These are phyloP conservation scores for Chaetomium sp. DNA, from an alignment of 2,329 filamentous ascomycete species.

Conservation along the genomic window DNA sequence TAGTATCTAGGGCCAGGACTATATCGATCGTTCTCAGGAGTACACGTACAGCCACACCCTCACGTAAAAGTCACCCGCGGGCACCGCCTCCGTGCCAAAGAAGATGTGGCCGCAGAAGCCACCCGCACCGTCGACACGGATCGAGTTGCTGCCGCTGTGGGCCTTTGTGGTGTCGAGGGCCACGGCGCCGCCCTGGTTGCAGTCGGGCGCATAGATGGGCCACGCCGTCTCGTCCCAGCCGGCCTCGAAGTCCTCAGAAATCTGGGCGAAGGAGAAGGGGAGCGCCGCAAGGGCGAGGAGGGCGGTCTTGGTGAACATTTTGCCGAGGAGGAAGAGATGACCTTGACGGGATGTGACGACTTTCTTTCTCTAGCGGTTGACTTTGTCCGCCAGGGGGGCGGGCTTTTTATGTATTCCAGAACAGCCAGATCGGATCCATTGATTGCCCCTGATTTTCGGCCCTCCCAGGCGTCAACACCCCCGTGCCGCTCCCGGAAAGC, in stretches of 20 bases:
- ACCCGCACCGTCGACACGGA: slow-evolving; percentile 47
- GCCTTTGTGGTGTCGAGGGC: slow-evolving; percentile 50
- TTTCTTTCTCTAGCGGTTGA: too few species aligned
- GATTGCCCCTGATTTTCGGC: too few species aligned
- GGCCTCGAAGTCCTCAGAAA: slow-evolving; percentile 50
- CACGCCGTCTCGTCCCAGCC: slow-evolving; percentile 53
- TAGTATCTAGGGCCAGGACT: not conserved
- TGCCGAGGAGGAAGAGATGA: too few species aligned
- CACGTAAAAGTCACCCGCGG: slow-evolving; percentile 52
- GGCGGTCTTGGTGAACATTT: slow-evolving; percentile 9
- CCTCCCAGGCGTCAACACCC: not conserved
- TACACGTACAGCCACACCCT: slow-evolving; percentile 48
- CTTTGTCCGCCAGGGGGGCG: not conserved
- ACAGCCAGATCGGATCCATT: too few species aligned
- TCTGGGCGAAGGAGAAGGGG: slow-evolving; percentile 44
- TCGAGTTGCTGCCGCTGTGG: slow-evolving; percentile 50
- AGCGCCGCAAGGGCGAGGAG: slow-evolving; percentile 39
- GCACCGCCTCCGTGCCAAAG: slow-evolving; percentile 51
- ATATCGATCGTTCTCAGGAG: not conserved
- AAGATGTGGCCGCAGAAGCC: slow-evolving; percentile 56
- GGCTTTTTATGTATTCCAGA: not conserved
- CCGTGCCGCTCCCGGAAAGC: not conserved
- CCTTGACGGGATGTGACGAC: too few species aligned
- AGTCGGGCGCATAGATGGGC: slow-evolving; percentile 54
- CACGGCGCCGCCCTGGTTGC: slow-evolving; percentile 52